A percentile compares a stretch with the other conserved stretches of the same genome.
Conservation (phyloP, 768 basidiomycete species). For the Erythrobasidium yunnanense region DNA sequence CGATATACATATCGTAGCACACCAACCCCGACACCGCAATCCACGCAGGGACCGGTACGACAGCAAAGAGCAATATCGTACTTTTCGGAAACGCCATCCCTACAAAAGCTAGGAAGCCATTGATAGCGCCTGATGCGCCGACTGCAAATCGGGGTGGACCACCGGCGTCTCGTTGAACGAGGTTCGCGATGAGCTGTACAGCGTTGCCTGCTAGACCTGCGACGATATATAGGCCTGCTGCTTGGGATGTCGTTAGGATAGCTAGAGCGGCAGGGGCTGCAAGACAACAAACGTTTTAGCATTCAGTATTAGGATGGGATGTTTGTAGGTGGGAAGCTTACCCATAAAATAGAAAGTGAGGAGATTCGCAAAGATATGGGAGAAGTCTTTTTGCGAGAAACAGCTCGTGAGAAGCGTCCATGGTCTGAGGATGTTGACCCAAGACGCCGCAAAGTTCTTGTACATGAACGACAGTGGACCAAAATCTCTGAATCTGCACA, state of each 20-base stretch:
- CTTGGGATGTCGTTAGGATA: conserved; percentile 7
- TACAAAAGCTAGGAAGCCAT: conserved; percentile 4
- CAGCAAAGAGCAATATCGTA: conserved; percentile 10
- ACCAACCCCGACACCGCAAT: conserved; percentile 16
- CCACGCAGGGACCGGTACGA: conserved; percentile 20
- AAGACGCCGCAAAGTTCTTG: conserved; percentile 16
- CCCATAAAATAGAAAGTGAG: conserved; percentile 24
- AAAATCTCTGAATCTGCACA: conserved; percentile 14
- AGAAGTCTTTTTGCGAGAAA: conserved; percentile 10
- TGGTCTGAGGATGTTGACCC: conserved; percentile 4
- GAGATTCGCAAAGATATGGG: conserved; percentile 20
- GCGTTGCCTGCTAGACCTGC: conserved; percentile 18
- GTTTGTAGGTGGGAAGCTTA: not conserved
- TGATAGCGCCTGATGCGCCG: conserved; percentile 15
- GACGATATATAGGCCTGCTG: conserved; percentile 2
- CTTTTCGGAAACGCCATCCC: conserved; percentile 10
- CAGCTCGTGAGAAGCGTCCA: conserved; percentile 18
- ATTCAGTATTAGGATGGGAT: too few species aligned
- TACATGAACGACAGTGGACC: conserved; percentile 8
- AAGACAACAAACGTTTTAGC: too few species aligned
- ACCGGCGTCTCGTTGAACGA: not conserved
- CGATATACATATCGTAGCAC: conserved; percentile 15
- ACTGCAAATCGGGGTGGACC: conserved; percentile 1
- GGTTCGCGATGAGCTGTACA: conserved; percentile 6
- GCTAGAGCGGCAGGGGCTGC: conserved; percentile 7